Evolutionary conservation across 768 basidiomycete species (phyloP).

Genomic region (Pleurotus sapidus): DNA sequence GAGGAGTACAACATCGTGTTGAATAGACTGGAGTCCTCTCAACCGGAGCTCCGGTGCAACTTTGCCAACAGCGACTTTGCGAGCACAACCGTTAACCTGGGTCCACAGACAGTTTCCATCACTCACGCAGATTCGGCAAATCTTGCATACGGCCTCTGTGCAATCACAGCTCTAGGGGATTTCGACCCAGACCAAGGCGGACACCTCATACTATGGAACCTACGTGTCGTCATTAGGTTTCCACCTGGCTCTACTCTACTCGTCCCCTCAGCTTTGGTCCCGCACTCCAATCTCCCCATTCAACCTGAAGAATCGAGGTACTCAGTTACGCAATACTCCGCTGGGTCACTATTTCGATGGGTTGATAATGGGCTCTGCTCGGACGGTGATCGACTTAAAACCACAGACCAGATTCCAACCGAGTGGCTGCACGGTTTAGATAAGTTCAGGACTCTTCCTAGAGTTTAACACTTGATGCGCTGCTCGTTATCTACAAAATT

Average conservation of each 20-base stretch:
- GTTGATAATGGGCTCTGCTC: conserved; percentile 1
- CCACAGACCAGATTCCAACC: too few species aligned
- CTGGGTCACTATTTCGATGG: conserved; percentile 16
- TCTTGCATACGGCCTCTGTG: conserved; percentile 20
- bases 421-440: too few species aligned
- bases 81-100: conserved; percentile 11
- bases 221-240: conserved; percentile 12
- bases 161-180: conserved; percentile 6
- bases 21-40: conserved; percentile 1
- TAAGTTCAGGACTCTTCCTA: too few species aligned
- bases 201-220: conserved; percentile 17
- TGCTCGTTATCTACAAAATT: too few species aligned
- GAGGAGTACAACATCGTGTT: conserved; percentile 12
- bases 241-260: conserved; percentile 15
- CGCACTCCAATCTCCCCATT: conserved; percentile 8
- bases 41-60: conserved; percentile 14
- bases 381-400: not conserved
- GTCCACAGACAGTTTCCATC: not conserved
- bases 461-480: too few species aligned
- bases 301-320: conserved; percentile 6
- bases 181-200: conserved; percentile 11
- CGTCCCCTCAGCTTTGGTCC: conserved; percentile 15
- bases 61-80: conserved; percentile 27
- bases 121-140: conserved; percentile 25
- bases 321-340: conserved; percentile 16